Evolutionary conservation across 2,329 filamentous ascomycete genomes (phyloP), one percentile per base, ranked within the genome.

Genomic region (Lachnellula suecica): DNA sequence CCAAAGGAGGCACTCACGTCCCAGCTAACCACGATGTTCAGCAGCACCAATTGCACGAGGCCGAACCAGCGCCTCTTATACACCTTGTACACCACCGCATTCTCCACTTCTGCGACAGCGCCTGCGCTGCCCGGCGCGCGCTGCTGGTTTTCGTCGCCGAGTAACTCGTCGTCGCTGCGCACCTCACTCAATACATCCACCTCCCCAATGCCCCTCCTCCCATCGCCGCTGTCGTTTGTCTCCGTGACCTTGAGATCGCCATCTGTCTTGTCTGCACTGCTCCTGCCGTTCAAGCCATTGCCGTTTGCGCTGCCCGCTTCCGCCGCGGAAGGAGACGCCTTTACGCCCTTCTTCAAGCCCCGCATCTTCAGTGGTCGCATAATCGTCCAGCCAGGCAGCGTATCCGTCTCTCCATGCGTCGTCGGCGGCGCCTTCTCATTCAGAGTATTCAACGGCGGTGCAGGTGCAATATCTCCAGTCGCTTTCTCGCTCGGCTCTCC

Each of bases 1-100:
- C n/a, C n/a, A 22, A 7, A 37, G 27, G 13, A 17, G 45, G 24
- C 35, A 85, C 90, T 78, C 79, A 94, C 90, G 81, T 95, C 91
- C 93, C 93, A 97, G 66, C 89, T 95, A 38, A 96, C 87, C 55
- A 97, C 83, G 51, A 97, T 87, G 68, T 97, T 99, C 72, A 97
- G 76, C 64, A 97, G 72, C 6, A 91, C 87, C 66, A 97, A 73
- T 71, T 96, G 89, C 20, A 82, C 73, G 47, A 99, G 75, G 1
- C 94, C 94, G 68, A 96, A 89, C 85, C 91, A 99, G 41, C 94
- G 82, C 65, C 91, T 82, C 72, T 88, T 93, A 69, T 97, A 97
- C 20, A 88, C 80, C 57, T 70, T 76, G 63, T 77, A 82, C 49
- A 60, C 61, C 3, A 42, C 46, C 38, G 46, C 51, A 47, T 41